phyloP scores from a whole-genome alignment of 192 early-diverging fungal genomes.

The Chytriomyces hyalinus region DNA sequence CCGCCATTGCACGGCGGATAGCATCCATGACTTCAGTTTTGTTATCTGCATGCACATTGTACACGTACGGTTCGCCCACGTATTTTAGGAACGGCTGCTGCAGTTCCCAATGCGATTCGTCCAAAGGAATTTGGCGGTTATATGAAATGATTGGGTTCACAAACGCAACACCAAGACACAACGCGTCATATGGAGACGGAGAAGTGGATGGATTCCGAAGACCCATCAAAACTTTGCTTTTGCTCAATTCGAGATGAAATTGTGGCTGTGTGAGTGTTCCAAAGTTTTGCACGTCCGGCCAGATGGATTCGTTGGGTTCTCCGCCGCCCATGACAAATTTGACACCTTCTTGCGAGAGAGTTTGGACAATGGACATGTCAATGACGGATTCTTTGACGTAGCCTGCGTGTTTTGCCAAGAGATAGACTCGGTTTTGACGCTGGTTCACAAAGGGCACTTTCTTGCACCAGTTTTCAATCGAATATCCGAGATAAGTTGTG shows the following conservation, averaged over 20 bases:
- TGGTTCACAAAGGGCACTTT: not conserved
- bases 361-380: not conserved
- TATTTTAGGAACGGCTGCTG: not conserved
- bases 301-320: not conserved
- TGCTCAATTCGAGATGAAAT: not conserved
- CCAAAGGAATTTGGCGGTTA: not conserved
- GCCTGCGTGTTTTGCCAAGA: not conserved
- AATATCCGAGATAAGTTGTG: not conserved
- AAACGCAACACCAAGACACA: constrained; percentile 2
- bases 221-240: not conserved
- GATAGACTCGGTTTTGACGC: not conserved
- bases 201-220: not conserved
- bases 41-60: not conserved
- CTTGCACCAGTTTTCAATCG: not conserved
- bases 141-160: not conserved
- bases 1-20: not conserved
- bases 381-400: not conserved
- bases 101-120: not conserved
- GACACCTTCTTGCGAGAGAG: not conserved
- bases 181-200: not conserved
- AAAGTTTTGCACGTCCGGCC: not conserved
- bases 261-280: not conserved
- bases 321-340: not conserved
- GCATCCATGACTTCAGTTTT: not conserved
- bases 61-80: not conserved